These are phyloP conservation scores for Rhizopus sp. DNA, from an alignment of 371 early-diverging fungal species.

Conservation along the genomic window DNA sequence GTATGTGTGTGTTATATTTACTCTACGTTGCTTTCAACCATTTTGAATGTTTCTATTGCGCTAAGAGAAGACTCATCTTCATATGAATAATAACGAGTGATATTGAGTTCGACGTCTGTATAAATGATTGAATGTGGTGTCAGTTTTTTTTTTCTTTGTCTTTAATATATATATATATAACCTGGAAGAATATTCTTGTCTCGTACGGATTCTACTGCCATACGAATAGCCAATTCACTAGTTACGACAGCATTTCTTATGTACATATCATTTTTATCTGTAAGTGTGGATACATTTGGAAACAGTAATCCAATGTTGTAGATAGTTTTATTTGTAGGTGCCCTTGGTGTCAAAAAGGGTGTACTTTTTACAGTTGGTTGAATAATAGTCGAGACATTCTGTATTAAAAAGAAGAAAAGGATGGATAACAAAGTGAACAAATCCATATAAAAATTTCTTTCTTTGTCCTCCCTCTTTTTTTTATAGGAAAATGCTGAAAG, in stretches of 20 bases:
- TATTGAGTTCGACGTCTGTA: slow-evolving; percentile 36
- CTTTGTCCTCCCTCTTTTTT: too few species aligned
- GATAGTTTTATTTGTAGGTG: slow-evolving; percentile 4
- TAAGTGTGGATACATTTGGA: slow-evolving; percentile 22
- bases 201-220: slow-evolving; percentile 27
- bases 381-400: neutral
- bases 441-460: neutral
- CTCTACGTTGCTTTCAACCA: slow-evolving; percentile 37
- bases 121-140: neutral
- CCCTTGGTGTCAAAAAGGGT: neutral
- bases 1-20: slow-evolving; percentile 10
- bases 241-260: slow-evolving; percentile 39
- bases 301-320: slow-evolving; percentile 43
- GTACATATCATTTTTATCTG: neutral
- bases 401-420: neutral
- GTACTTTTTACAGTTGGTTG: too few species aligned
- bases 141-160: neutral
- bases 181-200: slow-evolving; percentile 29
- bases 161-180: slow-evolving; percentile 11
- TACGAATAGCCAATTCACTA: slow-evolving; percentile 33
- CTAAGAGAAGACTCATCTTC: slow-evolving; percentile 27
- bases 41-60: slow-evolving; percentile 30
- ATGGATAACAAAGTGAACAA: neutral
- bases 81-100: slow-evolving; percentile 34
- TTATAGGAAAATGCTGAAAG: too few species aligned